phyloP scores from a whole-genome alignment of 495 filamentous ascomycete species.

The Lindgomyces ingoldianus region DNA sequence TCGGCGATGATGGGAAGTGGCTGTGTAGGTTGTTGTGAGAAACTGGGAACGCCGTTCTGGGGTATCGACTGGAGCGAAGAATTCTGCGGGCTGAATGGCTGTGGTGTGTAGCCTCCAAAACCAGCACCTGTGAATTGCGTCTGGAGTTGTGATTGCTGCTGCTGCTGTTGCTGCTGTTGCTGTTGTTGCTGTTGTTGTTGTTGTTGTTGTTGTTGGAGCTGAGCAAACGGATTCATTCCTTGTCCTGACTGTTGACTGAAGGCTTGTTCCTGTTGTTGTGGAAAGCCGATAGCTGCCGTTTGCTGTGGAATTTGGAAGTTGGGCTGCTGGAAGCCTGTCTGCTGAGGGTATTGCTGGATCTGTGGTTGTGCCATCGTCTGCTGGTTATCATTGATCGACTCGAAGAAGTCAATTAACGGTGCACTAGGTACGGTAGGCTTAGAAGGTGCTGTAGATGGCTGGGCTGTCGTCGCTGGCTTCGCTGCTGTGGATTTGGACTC shows the following conservation, averaged over 20 bases:
- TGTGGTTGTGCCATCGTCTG: constrained; percentile 65
- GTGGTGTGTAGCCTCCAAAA: constrained; percentile 76
- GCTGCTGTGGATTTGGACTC: constrained; percentile 39
- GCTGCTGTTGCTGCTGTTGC: constrained; percentile 49
- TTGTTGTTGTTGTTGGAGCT: constrained; percentile 51
- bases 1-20: constrained; percentile 28
- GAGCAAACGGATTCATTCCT: constrained; percentile 57
- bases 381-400: constrained; percentile 92
- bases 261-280: constrained; percentile 51
- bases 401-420: constrained; percentile 92
- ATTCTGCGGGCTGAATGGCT: constrained; percentile 43
- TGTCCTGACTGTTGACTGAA: constrained; percentile 38
- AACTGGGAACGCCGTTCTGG: constrained; percentile 59
- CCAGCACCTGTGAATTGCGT: constrained; percentile 72
- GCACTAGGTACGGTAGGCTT: constrained; percentile 11
- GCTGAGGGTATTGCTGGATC: constrained; percentile 47
- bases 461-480: constrained; percentile 36
- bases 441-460: constrained; percentile 36
- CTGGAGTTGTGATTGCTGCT: constrained; percentile 52
- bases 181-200: constrained; percentile 43
- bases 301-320: constrained; percentile 42
- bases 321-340: constrained; percentile 48
- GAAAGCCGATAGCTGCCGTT: constrained; percentile 50
- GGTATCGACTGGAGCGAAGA: constrained; percentile 60
- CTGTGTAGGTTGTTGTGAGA: constrained; percentile 50